Base-by-base conservation (phyloP, 2,329 filamentous ascomycete species). In the Stylonectria norvegica region DNA sequence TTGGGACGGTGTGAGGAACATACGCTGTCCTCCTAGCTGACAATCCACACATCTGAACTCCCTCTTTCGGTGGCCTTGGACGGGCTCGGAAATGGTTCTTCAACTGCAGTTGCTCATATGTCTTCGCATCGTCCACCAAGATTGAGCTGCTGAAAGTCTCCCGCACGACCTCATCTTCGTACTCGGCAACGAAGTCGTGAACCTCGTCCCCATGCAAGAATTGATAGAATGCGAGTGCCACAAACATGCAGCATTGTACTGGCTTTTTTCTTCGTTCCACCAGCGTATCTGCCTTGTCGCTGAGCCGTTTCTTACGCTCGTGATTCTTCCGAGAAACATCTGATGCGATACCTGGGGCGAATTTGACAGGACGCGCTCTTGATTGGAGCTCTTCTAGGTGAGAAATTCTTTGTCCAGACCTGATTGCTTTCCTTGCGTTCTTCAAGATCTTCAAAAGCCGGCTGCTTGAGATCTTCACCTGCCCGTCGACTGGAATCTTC, bases 241-340 rank as follows among this genome's bases (percentile, higher is more conserved):
- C 32, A 28, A 43, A 50, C 48, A 50, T 48, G 38, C 48, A 50
- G 34, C 48, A 50, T 34, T 50, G 48, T 5, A 50, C 32, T 12
- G 48, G 45, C 12, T 34, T 43, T 20, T 46, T 50, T 12, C 48
- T 41, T 22, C 38, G 34, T 16, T 46, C 38, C n/a, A 42, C 18
- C 20, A 50, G 32, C 6, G 20, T 14, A 16, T 15, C 15, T 3
- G 45, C 45, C 15, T 46, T 48, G 14, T 48, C 38, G 35, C 48
- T 50, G 25, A 34, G 32, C 7, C 17, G 43, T 17, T 15, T 38
- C 33, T 35, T 40, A 14, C 36, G 45, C n/a, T 43, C 34, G n/a
- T 48, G 43, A 25, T 45, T 36, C 15, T 36, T 33, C n/a, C 36
- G 20, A 10, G 40, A 36, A 16, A 20, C 10, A 9, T 34, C 15